Evolutionary conservation across 2,329 filamentous ascomycete species (phyloP).

Genomic region (Xylariaceae sp.): DNA sequence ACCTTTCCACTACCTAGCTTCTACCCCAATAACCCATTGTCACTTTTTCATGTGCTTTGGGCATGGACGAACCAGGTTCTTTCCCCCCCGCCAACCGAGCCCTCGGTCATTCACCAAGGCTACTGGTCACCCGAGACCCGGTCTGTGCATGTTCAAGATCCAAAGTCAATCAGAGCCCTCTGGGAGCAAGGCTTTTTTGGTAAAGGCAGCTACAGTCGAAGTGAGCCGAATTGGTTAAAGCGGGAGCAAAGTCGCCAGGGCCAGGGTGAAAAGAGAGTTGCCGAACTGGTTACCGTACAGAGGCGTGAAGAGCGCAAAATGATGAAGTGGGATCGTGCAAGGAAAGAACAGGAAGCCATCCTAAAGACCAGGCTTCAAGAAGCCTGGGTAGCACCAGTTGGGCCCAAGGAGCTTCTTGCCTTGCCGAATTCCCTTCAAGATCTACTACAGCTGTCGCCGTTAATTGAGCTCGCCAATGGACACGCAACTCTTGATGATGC

Average conservation of each 20-base stretch:
- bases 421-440: conserved; percentile 62
- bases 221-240: conserved; percentile 92
- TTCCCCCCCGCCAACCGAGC: conserved; percentile 69
- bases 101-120: conserved; percentile 70
- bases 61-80: conserved; percentile 78
- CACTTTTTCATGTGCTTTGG: conserved; percentile 79
- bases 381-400: conserved; percentile 53
- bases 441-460: conserved; percentile 36
- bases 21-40: conserved; percentile 91
- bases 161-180: conserved; percentile 75
- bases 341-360: conserved; percentile 83
- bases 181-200: conserved; percentile 99
- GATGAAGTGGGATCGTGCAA: conserved; percentile 91
- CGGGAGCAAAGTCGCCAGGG: conserved; percentile 78
- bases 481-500: background rate
- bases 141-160: conserved; percentile 84
- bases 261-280: conserved; percentile 70
- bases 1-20: conserved; percentile 86
- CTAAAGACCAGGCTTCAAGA: conserved; percentile 67
- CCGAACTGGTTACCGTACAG: conserved; percentile 79
- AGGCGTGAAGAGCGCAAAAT: conserved; percentile 81
- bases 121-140: conserved; percentile 83
- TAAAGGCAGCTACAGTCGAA: conserved; percentile 90
- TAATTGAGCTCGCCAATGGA: conserved; percentile 29
- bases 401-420: conserved; percentile 56